A percentile compares a stretch with the other conserved stretches of the same genome.
These are phyloP conservation scores for Hericium rajendrae DNA, from an alignment of 768 basidiomycete species.

Conservation along the genomic window DNA sequence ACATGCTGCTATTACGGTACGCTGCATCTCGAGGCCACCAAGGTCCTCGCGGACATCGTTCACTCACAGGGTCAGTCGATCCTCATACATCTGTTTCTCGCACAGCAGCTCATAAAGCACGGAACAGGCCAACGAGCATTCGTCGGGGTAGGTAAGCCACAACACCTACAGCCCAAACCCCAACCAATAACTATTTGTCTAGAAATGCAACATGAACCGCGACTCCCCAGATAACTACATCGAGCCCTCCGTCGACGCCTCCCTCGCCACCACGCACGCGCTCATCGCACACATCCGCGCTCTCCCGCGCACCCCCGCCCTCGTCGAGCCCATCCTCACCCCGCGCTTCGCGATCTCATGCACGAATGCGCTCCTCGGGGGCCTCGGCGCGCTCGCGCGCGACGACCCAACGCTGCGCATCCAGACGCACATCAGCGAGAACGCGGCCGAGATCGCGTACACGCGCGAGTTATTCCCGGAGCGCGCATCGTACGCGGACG, in stretches of 20 bases:
- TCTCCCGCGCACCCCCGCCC: constrained; percentile 36
- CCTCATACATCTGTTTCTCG: neutral
- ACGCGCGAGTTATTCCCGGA: constrained; percentile 60
- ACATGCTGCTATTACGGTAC: constrained; percentile 90
- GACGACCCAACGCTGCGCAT: constrained; percentile 57
- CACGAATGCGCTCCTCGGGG: constrained; percentile 53
- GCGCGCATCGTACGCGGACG: constrained; percentile 57
- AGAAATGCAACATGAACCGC: constrained; percentile 91
- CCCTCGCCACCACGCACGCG: constrained; percentile 49
- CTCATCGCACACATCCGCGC: constrained; percentile 64
- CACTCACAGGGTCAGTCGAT: constrained; percentile 42
- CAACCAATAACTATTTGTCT: constrained; percentile 1
- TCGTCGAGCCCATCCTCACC: constrained; percentile 86
- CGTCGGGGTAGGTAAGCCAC: constrained; percentile 53
- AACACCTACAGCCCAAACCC: too few species aligned
- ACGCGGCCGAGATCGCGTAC: constrained; percentile 56
- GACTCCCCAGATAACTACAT: constrained; percentile 60
- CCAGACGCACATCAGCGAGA: constrained; percentile 93
- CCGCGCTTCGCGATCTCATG: constrained; percentile 96
- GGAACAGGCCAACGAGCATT: constrained; percentile 72
- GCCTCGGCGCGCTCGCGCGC: constrained; percentile 52
- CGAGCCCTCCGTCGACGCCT: constrained; percentile 49
- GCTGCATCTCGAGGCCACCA: constrained; percentile 72
- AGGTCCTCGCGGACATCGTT: constrained; percentile 69
- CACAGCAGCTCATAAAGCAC: neutral